Conservation (phyloP, 2,329 filamentous ascomycete species). For the Venturiaceae sp. region DNA sequence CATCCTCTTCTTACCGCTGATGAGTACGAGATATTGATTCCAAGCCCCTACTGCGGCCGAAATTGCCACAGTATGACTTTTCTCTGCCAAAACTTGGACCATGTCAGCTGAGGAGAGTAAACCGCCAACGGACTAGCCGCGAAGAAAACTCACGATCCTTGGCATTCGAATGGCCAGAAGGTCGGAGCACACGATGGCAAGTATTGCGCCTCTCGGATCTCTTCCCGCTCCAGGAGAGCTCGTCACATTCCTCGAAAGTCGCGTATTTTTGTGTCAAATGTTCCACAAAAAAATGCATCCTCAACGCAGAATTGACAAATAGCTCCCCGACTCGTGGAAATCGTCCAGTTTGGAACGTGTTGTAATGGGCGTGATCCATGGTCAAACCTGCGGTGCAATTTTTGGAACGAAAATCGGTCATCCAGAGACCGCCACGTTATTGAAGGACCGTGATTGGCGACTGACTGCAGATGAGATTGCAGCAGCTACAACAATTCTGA, state of each 20-base stretch:
- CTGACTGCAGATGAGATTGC: neutral
- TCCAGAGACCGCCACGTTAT: neutral
- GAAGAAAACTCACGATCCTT: neutral
- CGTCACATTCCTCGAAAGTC: neutral
- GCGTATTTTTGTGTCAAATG: neutral
- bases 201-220: neutral
- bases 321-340: neutral
- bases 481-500: neutral
- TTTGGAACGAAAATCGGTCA: neutral
- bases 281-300: neutral
- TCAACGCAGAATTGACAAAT: neutral
- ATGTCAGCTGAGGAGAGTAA: neutral
- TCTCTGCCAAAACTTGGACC: neutral
- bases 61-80: neutral
- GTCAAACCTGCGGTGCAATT: neutral
- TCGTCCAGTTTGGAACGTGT: neutral
- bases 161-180: neutral
- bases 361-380: neutral
- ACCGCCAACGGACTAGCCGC: neutral
- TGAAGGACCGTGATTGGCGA: neutral
- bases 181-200: neutral
- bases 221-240: neutral
- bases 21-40: neutral
- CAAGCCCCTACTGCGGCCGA: neutral
- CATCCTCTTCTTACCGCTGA: neutral